phyloP scores from a whole-genome alignment of 179 eudicot genomes.

The Spinacia oleracea region DNA sequence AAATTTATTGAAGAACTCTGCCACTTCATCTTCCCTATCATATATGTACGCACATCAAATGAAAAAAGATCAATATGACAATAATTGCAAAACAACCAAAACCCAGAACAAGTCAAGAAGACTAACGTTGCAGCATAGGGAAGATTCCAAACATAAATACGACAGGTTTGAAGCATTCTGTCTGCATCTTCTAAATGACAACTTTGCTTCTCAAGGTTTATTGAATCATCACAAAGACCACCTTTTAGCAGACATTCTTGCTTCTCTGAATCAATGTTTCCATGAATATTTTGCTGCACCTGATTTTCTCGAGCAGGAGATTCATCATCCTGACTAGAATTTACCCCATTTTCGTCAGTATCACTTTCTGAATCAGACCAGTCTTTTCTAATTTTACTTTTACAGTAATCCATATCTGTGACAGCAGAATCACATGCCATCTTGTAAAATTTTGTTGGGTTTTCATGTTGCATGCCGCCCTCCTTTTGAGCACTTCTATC shows the following conservation, averaged over 20 bases:
- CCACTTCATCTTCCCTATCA: constrained; percentile 85
- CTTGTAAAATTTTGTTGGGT: constrained; percentile 26
- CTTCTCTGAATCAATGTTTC: constrained; percentile 14
- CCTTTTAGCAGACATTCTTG: constrained; percentile 13
- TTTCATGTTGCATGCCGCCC: constrained; percentile 28
- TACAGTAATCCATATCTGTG: constrained; percentile 82
- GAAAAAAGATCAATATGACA: constrained; percentile 7
- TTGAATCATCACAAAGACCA: constrained; percentile 29
- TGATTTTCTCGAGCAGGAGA: constrained; percentile 11
- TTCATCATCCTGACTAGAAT: constrained; percentile 25
- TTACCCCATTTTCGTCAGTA: constrained; percentile 25
- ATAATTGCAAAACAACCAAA: constrained; percentile 1
- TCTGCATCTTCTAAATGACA: constrained; percentile 39
- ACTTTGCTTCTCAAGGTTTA: constrained; percentile 28
- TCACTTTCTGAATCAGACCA: constrained; percentile 85
- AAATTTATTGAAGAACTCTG: constrained; percentile 61
- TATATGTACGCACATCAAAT: constrained; percentile 10
- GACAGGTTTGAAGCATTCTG: constrained; percentile 49
- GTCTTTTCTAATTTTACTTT: constrained; percentile 62
- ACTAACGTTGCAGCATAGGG: constrained; percentile 81
- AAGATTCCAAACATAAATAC: constrained; percentile 87
- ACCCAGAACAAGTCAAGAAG: not conserved
- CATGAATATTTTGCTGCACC: constrained; percentile 24
- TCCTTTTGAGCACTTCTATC: constrained; percentile 32
- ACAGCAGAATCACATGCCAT: constrained; percentile 38